phyloP scores from a whole-genome alignment of 163 green algal genomes.

The Chlorella variabilis region DNA sequence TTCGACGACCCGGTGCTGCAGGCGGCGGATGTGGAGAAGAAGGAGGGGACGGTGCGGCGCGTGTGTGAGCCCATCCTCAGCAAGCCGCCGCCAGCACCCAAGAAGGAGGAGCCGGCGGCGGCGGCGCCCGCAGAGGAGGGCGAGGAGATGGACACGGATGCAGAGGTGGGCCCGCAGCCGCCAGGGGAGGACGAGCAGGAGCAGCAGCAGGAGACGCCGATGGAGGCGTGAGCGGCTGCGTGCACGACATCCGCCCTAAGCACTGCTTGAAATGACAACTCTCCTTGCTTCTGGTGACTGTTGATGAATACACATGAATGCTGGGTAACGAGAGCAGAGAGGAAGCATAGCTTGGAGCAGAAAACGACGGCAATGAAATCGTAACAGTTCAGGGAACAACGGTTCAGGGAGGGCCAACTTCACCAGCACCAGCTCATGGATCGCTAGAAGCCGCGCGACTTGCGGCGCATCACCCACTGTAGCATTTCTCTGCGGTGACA shows the following conservation, averaged over 20 bases:
- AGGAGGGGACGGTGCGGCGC: slow-evolving; percentile 73
- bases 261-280: no score
- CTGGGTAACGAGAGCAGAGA: no score
- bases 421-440: no score
- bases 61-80: slow-evolving; percentile 81
- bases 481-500: slow-evolving; percentile 16
- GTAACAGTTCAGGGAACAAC: no score
- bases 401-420: no score
- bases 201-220: slow-evolving; percentile 14
- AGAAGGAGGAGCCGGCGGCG: slow-evolving; percentile 23
- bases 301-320: no score
- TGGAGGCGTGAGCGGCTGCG: slow-evolving; percentile 7
- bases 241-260: no score
- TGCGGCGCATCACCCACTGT: slow-evolving; percentile 16
- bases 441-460: slow-evolving; percentile 24
- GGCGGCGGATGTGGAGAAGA: slow-evolving; percentile 78
- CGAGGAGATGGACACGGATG: slow-evolving; percentile 32
- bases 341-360: no score
- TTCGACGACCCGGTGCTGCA: slow-evolving; percentile 74
- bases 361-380: no score
- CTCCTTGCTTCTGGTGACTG: background rate
- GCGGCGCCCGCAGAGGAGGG: background rate
- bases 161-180: slow-evolving; percentile 9
- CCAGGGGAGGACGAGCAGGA: background rate
- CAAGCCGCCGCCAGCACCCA: slow-evolving; percentile 54